Evolutionary conservation across 768 basidiomycete genomes (phyloP), one percentile per base, ranked within the genome.

Genomic region (Mycena chlorophos): DNA sequence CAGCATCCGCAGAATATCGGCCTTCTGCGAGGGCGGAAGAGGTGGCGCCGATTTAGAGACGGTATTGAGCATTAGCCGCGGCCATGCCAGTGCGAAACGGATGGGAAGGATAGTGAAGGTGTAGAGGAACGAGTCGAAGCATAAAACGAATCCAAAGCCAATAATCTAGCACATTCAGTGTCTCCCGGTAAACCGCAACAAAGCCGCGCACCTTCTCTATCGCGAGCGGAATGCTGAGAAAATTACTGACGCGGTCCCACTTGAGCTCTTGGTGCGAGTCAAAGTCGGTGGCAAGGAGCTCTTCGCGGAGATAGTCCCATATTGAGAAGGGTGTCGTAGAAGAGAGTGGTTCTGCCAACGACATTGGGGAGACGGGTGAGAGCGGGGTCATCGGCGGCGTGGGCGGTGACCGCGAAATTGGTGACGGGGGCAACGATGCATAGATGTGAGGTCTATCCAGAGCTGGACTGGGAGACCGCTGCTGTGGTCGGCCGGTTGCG

Each of bases 21-120:
- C 92, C 68, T 98, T 96, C 66, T 95, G 94, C 2, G 94, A 86
- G 28, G 91, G 85, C 17, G 94, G 86, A 27, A 96, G 79, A 2
- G 82, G 77, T 1, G 79, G 78, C 14, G 78, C 71, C 26, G 80
- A 77, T 57, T 72, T 73, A 34, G 78, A 75, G 55, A 85, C 68
- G 23, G 80, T 55, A 66, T 84, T 84, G 48, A 69, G 57, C 20
- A 83, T 54, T 47, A 86, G 79, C 39, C 84, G 79, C 64, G 79
- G 77, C 51, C 80, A 67, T 3, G 89, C 93, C 34, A 92, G 72
- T 13, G 76, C 60, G 65, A 86, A 90, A 4, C 96, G 90, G 54
- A 99, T 92, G 10, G 97, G 97, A 10, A 97, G 85, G 63, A 99
- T 91, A 17, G 97, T 99, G 75, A 99, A 98, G 0, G 92, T 95